Evolutionary conservation across 805 yeast species (phyloP), one percentile per base, ranked within the genome.

Genomic region (Kazachstania taianensis): DNA sequence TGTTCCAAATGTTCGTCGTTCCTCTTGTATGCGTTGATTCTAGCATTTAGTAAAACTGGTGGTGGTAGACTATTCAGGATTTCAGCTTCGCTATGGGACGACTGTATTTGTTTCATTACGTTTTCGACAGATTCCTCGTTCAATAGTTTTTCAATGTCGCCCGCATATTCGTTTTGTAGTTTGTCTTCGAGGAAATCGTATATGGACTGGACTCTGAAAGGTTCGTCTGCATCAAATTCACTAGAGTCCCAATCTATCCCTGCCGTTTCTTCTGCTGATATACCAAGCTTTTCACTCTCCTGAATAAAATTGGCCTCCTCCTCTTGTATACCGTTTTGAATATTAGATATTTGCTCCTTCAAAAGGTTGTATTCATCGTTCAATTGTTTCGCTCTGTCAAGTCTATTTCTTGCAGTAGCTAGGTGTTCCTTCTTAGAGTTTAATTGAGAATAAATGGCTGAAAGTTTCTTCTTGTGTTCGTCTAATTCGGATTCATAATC

Each of bases 211-310:
- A 84, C 71, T 33, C 81, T 69, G 58, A 84, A 89, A n/a, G 96
- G 95, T 51, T 83, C 89, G 59, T 87, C 96, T 0, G 94, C 89
- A 57, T 81, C 89, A 48, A 75, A 79, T 38, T 70, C 75, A 18
- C 76, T 78, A 58, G 67, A 45, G 55, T 50, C 49, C 63, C 58
- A 52, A 57, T 55, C 41, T 49, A 52, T 48, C 5, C 46, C 52
- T 3, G 45, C 33, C 2, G 53, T 43, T 14, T 54, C 58, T 17
- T 54, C 58, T 8, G 50, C 41, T 2, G 52, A 44, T 20, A 54
- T 40, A 24, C 61, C 66, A 15, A 63, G 42, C 37, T 61, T 66
- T 41, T 59, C 61, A 36, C 61, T 59, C 35, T 54, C 60, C 32
- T 65, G 62, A 24, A 64, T 52, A 56, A 80, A 81, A 38, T 67